A percentile compares a stretch with the other conserved stretches of the same genome.
These are phyloP conservation scores for Mucor plumbeus DNA, from an alignment of 371 early-diverging fungal genomes.

Conservation along the genomic window DNA sequence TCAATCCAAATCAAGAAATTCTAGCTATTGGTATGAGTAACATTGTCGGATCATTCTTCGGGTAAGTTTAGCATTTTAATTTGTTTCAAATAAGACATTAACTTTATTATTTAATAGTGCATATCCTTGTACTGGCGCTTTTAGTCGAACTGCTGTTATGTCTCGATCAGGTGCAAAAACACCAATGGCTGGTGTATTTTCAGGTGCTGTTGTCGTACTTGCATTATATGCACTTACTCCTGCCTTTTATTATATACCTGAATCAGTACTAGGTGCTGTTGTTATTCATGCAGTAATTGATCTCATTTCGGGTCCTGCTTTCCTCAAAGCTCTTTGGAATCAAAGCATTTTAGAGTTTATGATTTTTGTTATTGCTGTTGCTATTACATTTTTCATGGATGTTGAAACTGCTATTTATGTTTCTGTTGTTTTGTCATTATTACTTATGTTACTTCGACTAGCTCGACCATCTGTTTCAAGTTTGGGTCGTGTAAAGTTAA, in stretches of 20 bases:
- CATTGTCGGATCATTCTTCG: constrained; percentile 79
- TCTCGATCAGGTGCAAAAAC: constrained; percentile 79
- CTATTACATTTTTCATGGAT: constrained; percentile 65
- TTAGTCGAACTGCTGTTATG: constrained; percentile 89
- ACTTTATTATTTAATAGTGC: constrained; percentile 48
- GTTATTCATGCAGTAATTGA: constrained; percentile 77
- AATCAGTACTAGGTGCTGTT: constrained; percentile 77
- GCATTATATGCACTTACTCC: constrained; percentile 83
- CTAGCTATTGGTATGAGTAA: constrained; percentile 86
- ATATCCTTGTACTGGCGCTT: constrained; percentile 88
- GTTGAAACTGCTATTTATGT: constrained; percentile 71
- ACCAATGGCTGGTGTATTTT: constrained; percentile 80
- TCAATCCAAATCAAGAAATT: constrained; percentile 81
- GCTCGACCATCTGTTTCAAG: constrained; percentile 60
- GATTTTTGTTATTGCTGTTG: constrained; percentile 53
- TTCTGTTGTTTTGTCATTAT: constrained; percentile 59
- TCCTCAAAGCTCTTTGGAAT: constrained; percentile 36
- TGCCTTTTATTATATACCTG: constrained; percentile 87
- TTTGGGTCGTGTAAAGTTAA: constrained; percentile 26
- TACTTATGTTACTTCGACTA: constrained; percentile 61
- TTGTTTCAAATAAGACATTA: background rate
- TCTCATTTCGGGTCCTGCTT: constrained; percentile 44
- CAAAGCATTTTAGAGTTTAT: constrained; percentile 57
- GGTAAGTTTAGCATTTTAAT: constrained; percentile 33
- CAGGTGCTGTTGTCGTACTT: constrained; percentile 73